Evolutionary conservation across 2,329 filamentous ascomycete genomes (phyloP), one percentile per base, ranked within the genome.

Genomic region (Alternaria alternata): DNA sequence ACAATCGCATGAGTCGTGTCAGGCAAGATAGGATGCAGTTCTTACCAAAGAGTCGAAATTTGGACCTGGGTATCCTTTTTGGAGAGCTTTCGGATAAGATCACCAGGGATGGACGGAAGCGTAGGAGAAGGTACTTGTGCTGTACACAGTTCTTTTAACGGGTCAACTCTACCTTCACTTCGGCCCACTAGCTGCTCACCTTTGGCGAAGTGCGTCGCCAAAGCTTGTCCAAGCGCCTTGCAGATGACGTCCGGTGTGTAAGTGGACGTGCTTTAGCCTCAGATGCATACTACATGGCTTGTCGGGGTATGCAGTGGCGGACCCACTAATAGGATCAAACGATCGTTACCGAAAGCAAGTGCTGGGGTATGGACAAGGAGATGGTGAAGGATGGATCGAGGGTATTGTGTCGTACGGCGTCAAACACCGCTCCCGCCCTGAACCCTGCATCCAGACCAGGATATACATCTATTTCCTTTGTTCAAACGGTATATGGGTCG

Each of bases 151-250:
- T 66, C 43, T 58, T 61, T 69, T 65, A 67, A 68, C 61, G 59
- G 57, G 54, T 42, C 53, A 62, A 46, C 51, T 54, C 38, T 54
- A 63, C 68, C 52, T 67, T 67, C 55, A 63, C 51, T 54, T 56
- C 53, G 56, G 49, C 54, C 64, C 65, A 59, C 67, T 73, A 72
- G 62, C 63, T 65, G 63, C 63, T 70, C 69, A 58, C 57, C 65
- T 26, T 70, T 67, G 64, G 66, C 68, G 64, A 61, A 38, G 62
- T 64, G 64, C 64, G 67, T 72, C 56, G 65, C 66, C 70, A 73
- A 72, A 74, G 62, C 67, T 73, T 69, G 73, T 61, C 68, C 65
- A 68, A 77, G 70, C 70, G 67, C 62, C 56, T 52, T 70, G 70
- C 71, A 73, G 65, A 68, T 49, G 44, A 59, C 57, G 57, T 75